These are phyloP conservation scores for Neopestalotiopsis rosae DNA, from an alignment of 2,329 filamentous ascomycete species.

Conservation along the genomic window DNA sequence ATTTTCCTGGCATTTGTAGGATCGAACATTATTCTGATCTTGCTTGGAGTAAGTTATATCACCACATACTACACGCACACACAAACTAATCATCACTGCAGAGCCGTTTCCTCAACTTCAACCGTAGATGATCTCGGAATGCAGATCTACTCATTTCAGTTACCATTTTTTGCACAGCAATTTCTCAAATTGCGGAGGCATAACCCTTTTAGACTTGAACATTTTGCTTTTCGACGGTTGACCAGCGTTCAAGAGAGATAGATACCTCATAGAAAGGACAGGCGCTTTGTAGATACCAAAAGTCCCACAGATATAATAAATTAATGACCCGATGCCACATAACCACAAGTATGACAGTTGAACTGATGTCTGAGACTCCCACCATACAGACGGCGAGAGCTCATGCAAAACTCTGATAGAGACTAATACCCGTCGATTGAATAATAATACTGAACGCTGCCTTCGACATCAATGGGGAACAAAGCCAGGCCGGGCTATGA, in stretches of 20 bases:
- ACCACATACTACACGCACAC: not conserved
- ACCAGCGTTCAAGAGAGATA: not conserved
- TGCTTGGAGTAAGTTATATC: constrained; percentile 53
- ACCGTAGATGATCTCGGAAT: constrained; percentile 46
- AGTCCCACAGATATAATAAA: no score
- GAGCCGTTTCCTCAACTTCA: constrained; percentile 60
- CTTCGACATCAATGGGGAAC: no score
- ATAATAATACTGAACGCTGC: no score
- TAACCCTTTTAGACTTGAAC: not conserved
- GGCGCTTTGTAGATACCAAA: not conserved
- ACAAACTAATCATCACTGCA: constrained; percentile 32
- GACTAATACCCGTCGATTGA: no score
- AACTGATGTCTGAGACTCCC: no score
- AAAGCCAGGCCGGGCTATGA: no score
- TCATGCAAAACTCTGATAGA: no score
- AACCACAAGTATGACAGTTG: no score
- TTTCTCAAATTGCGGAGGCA: not conserved
- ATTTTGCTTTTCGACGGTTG: not conserved
- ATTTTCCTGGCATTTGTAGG: constrained; percentile 79
- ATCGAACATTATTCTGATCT: constrained; percentile 73
- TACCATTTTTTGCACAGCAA: not conserved
- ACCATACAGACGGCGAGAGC: no score
- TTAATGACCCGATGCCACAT: no score
- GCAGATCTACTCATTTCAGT: not conserved
- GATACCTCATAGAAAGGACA: not conserved